Evolutionary conservation across 1,284 basidiomycete species (phyloP), one percentile per base, ranked within the genome.

Genomic region (Austroboletus niveus): DNA sequence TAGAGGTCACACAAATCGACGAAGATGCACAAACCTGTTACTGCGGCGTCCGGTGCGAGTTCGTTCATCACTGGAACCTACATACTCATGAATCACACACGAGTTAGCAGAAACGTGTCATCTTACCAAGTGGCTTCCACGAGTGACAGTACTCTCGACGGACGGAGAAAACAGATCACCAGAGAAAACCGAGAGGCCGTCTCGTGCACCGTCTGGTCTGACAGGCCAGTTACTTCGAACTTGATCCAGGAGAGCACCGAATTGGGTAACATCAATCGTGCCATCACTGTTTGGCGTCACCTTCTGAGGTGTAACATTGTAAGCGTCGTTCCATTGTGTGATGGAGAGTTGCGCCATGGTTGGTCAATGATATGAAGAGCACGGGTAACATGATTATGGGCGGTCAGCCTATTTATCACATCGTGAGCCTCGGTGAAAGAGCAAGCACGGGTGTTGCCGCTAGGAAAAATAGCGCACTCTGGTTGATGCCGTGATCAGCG

Each of bases 61-160:
- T 76, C 72, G 58, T 94, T 94, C 72, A 94, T 81, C 17, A 94
- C 80, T 3, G 91, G 91, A 20, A 93, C 87, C 89, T 87, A 62
- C 34, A 27, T 29, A 24, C 35, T 42, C 22, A 24, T 24, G 22
- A 24, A 24, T 24, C 22, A 24, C 22, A 24, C 22, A 24, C 22
- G 22, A 24, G 2, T 24, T 3, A 24, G 22, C 22, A n/a, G 32
- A 38, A 24, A 14, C 29, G 22, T 38, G 30, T n/a, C 8, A 24
- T 34, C 77, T 61, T 58, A 92, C 90, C 90, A 96, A 91, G 79
- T 96, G 92, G 54, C 87, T 92, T 40, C 94, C 94, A 66, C 94
- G 75, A 4, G 93, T 95, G 20, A 97, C 85, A 9, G 87, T 85
- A 60, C 87, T 91, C 71, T 95, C 92, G 1, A 93, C 81, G 4